These are phyloP conservation scores for Aspergillus eucalypticola DNA, from an alignment of 2,329 filamentous ascomycete species.

Conservation along the genomic window DNA sequence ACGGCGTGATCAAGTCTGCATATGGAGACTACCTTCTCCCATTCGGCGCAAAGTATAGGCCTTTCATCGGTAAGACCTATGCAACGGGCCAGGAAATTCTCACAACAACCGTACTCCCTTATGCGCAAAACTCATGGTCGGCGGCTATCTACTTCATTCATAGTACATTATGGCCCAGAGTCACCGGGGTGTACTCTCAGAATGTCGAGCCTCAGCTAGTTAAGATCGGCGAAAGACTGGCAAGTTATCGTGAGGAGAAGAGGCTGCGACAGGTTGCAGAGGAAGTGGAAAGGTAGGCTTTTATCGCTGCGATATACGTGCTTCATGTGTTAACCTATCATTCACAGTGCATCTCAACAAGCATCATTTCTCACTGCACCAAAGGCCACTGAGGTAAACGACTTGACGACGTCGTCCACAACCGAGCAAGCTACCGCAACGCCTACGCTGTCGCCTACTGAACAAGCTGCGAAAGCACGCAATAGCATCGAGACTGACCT, in stretches of 20 bases:
- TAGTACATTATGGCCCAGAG: slow-evolving; percentile 74
- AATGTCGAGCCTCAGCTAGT: slow-evolving; percentile 95
- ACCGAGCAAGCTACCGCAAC: slow-evolving; percentile 27
- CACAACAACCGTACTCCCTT: slow-evolving; percentile 69
- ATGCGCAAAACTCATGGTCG: slow-evolving; percentile 69
- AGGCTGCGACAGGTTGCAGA: slow-evolving; percentile 62
- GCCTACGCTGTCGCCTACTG: slow-evolving; percentile 47
- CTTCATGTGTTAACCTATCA: background rate
- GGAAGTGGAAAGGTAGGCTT: slow-evolving; percentile 51
- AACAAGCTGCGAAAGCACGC: slow-evolving; percentile 47
- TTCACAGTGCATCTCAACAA: slow-evolving; percentile 20
- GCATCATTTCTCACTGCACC: slow-evolving; percentile 25
- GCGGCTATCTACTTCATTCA: slow-evolving; percentile 71
- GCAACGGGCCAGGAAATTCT: slow-evolving; percentile 66
- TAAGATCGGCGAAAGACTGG: slow-evolving; percentile 86
- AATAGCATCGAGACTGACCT: slow-evolving; percentile 76
- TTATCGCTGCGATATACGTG: background rate
- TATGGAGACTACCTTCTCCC: slow-evolving; percentile 65
- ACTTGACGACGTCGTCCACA: slow-evolving; percentile 26
- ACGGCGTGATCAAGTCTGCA: slow-evolving; percentile 50
- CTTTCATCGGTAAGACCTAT: slow-evolving; percentile 72
- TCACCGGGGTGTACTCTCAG: slow-evolving; percentile 78
- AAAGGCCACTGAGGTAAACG: slow-evolving; percentile 19
- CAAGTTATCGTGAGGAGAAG: slow-evolving; percentile 61
- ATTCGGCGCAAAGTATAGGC: slow-evolving; percentile 70